Base-by-base conservation (phyloP, 1,139 yeast genomes). In the Taphrina communis region DNA sequence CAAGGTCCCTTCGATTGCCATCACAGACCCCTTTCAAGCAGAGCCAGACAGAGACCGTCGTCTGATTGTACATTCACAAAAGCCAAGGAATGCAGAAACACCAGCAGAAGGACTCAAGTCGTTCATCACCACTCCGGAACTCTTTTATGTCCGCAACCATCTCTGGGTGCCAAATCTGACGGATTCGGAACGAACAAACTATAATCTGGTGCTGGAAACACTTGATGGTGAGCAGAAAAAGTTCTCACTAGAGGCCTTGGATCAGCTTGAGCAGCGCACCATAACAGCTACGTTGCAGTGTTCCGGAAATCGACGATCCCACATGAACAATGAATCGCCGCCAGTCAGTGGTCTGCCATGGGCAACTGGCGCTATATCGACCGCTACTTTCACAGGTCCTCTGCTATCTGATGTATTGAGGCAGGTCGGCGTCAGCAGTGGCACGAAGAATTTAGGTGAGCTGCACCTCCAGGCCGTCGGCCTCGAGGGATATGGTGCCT, bases 251-350 rank as follows among this genome's bases (percentile, higher is more conserved):
- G 53, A 50, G 21, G 53, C 53, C 12, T 35, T 50, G 36, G 53
- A 50, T 11, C 53, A 50, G 53, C 31, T 50, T 11, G 36, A 50
- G 36, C 53, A 50, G 21, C 53, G 36, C n/a, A 50, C 53, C 12
- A 25, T 50, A 36, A 50, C 53, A 50, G 53, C 53, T 8, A 50
- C 53, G n/a, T n/a, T 50, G 6, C 53, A 50, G 53, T 50, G 53
- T 25, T 50, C 53, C 3, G 53, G 53, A 6, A 50, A 50, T 50
- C 53, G 53, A 7, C 19, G 53, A 21, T 50, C 53, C 2, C 53
- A 50, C 53, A 50, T 50, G 53, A 50, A 50, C 53, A 50, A 21
- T 8, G 9, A 31, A n/a, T 50, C 53, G 2, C 53, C 53, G 53
- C 53, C 53, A 19, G 53, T 50, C 53, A 50, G 53, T 50, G 53